phyloP scores from a whole-genome alignment of 768 basidiomycete species.

The Mycena pura region DNA sequence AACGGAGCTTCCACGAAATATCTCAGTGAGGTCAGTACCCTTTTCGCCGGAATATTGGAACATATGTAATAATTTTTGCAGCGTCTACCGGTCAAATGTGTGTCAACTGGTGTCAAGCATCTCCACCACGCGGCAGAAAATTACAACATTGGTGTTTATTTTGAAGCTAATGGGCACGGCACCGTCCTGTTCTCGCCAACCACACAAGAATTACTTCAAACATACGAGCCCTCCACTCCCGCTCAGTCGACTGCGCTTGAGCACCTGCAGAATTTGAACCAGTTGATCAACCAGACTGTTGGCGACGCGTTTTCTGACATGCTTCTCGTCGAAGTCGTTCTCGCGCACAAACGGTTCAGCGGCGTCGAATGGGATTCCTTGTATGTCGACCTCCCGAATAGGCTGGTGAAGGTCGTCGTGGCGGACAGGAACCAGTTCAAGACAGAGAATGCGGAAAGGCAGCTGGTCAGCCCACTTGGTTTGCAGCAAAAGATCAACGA shows the following conservation, averaged over 20 bases:
- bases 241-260: constrained; percentile 82
- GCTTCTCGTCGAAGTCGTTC: constrained; percentile 92
- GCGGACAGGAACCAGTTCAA: constrained; percentile 81
- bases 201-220: constrained; percentile 66
- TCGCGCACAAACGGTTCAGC: constrained; percentile 87
- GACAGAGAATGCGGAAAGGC: constrained; percentile 93
- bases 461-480: constrained; percentile 78
- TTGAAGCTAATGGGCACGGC: constrained; percentile 99
- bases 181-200: constrained; percentile 91
- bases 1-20: constrained; percentile 97
- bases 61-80: constrained; percentile 39
- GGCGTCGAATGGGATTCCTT: constrained; percentile 90
- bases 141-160: constrained; percentile 97
- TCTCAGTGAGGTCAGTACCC: constrained; percentile 68
- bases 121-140: constrained; percentile 96
- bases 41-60: background rate
- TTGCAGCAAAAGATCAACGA: constrained; percentile 86
- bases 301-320: constrained; percentile 97
- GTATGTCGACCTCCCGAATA: constrained; percentile 93
- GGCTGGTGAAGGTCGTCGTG: constrained; percentile 93
- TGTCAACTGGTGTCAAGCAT: constrained; percentile 96
- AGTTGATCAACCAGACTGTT: constrained; percentile 96
- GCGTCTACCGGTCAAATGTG: constrained; percentile 94
- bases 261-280: constrained; percentile 77
- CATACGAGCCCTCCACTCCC: constrained; percentile 77